A percentile compares a stretch with the other conserved stretches of the same genome.
Conservation (phyloP, 352 stramenopile species). For the Globisporangium polare region DNA sequence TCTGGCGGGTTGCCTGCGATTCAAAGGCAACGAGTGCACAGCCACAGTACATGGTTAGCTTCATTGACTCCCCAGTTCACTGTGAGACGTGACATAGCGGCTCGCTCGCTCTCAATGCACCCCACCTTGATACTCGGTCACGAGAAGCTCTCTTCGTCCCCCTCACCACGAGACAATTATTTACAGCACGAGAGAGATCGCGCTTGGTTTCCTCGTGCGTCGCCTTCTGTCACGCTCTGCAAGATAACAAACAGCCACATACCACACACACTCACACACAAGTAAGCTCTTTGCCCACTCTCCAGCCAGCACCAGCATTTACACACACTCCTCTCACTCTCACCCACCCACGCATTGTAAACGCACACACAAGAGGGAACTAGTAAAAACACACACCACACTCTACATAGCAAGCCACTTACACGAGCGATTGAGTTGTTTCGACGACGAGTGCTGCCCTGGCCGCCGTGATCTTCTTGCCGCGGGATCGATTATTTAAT, state of each 20-base stretch:
- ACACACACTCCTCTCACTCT: neutral
- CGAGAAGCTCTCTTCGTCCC: neutral
- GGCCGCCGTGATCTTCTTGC: neutral
- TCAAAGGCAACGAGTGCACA: neutral
- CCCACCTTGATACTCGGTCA: neutral
- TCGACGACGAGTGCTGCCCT: too few relatives aligned
- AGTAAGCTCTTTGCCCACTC: neutral
- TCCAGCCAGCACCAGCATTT: neutral
- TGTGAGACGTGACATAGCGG: neutral
- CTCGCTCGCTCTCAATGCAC: neutral
- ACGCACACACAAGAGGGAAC: neutral
- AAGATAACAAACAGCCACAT: neutral
- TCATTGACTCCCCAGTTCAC: too few relatives aligned
- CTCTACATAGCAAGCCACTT: neutral
- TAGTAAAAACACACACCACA: neutral
- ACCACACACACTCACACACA: neutral
- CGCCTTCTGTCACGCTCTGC: conserved; percentile 2
- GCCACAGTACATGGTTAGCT: neutral
- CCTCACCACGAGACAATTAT: conserved; percentile 3
- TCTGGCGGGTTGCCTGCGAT: neutral
- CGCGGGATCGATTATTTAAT: neutral
- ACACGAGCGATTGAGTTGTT: neutral
- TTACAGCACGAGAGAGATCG: neutral
- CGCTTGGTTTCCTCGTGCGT: neutral
- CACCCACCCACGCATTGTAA: neutral